A percentile compares a stretch with the other conserved stretches of the same genome.
Evolutionary conservation across 805 yeast genomes (phyloP).

Genomic region (Candida ipomoeae): DNA sequence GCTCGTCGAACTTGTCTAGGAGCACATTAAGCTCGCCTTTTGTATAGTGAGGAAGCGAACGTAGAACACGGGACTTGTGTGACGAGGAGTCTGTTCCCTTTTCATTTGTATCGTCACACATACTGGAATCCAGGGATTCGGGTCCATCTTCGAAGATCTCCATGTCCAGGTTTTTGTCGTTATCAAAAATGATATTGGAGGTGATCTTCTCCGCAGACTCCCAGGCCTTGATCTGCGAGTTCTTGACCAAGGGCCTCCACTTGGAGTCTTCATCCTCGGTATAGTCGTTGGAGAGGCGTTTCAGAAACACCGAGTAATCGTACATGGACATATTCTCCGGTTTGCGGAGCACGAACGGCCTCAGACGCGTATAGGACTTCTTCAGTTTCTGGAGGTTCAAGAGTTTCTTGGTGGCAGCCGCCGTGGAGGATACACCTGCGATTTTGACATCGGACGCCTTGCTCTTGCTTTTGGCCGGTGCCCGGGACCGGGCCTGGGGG

Average conservation of each 20-base stretch:
- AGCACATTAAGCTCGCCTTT: slow-evolving; percentile 31
- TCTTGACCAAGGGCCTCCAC: slow-evolving; percentile 34
- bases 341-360: slow-evolving; percentile 28
- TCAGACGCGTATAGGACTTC: slow-evolving; percentile 18
- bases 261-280: slow-evolving; percentile 2
- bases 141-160: slow-evolving; percentile 7
- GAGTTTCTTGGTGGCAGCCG: slow-evolving; percentile 31
- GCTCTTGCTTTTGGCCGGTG: neutral
- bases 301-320: slow-evolving; percentile 34
- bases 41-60: slow-evolving; percentile 39
- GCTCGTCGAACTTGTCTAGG: slow-evolving; percentile 16
- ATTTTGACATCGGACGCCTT: slow-evolving; percentile 6
- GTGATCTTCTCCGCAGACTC: slow-evolving; percentile 41
- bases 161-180: slow-evolving; percentile 19
- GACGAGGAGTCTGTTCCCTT: neutral
- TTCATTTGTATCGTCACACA: slow-evolving; percentile 5
- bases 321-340: slow-evolving; percentile 31
- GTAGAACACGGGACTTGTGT: slow-evolving; percentile 13
- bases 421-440: slow-evolving; percentile 9
- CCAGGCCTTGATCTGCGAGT: slow-evolving; percentile 43
- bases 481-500: slow-evolving; percentile 11
- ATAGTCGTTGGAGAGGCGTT: neutral
- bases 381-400: slow-evolving; percentile 38
- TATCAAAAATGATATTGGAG: slow-evolving; percentile 33
- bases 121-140: slow-evolving; percentile 5